Conservation (phyloP, 1,284 basidiomycete species). For the Trichosporon sp. region DNA sequence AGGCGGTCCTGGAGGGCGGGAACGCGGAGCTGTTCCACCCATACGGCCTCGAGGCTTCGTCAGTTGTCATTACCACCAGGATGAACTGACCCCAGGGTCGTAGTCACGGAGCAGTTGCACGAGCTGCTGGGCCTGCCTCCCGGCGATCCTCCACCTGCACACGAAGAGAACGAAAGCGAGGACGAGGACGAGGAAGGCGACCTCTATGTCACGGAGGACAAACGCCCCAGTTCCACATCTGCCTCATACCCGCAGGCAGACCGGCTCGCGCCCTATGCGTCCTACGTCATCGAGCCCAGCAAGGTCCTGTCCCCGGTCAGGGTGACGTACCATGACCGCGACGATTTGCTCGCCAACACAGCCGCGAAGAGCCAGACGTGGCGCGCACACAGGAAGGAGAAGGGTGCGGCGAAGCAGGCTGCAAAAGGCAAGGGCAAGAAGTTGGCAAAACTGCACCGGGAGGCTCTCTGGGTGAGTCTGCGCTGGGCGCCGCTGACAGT, state of each 20-base stretch:
- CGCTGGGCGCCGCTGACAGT: background rate
- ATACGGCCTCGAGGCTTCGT: background rate
- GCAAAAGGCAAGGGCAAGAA: background rate
- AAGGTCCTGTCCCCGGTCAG: background rate
- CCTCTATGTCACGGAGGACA: background rate
- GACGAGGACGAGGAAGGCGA: background rate
- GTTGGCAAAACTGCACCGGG: background rate
- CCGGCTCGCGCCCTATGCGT: background rate
- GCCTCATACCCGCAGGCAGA: background rate
- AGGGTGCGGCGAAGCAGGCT: background rate
- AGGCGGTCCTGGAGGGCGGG: background rate
- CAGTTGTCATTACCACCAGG: background rate
- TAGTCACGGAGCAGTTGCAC: background rate
- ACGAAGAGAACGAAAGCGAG: background rate
- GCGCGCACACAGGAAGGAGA: background rate
- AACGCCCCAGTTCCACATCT: background rate
- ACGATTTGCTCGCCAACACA: background rate
- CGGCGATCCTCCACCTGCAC: background rate
- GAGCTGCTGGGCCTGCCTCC: background rate
- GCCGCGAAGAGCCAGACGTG: background rate
- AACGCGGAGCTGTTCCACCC: background rate
- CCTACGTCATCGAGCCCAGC: background rate
- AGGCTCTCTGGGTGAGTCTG: background rate
- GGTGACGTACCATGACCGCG: background rate
- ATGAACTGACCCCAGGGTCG: background rate